Evolutionary conservation across 2,329 filamentous ascomycete species (phyloP).

Genomic region (Alternaria ventricosa): DNA sequence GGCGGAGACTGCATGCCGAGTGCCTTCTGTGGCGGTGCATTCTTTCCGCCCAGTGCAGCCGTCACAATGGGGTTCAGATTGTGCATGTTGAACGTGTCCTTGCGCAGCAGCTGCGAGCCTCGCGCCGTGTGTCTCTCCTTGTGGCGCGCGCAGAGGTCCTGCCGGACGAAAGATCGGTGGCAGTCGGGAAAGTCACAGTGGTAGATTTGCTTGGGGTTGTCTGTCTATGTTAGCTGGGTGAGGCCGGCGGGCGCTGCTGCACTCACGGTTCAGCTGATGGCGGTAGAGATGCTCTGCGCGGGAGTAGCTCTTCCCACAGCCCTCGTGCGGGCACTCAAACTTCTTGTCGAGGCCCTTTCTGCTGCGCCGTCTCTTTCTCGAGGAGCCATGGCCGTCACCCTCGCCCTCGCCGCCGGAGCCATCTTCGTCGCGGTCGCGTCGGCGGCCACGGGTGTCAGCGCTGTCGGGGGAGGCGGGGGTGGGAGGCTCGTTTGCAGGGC

Average conservation of each 20-base stretch:
- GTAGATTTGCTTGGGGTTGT: constrained; percentile 94
- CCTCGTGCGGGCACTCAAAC: constrained; percentile 75
- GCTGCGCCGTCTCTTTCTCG: constrained; percentile 69
- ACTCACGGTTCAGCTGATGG: constrained; percentile 89
- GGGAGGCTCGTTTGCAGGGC: constrained; percentile 36
- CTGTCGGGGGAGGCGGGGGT: constrained; percentile 44
- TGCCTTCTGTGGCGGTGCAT: constrained; percentile 26
- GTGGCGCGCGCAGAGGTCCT: constrained; percentile 82
- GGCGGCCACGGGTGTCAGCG: constrained; percentile 46
- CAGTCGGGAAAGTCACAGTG: constrained; percentile 92
- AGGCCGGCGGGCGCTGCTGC: background rate
- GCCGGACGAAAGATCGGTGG: constrained; percentile 86
- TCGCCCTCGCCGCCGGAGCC: constrained; percentile 37
- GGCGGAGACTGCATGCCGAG: constrained; percentile 41
- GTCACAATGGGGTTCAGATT: constrained; percentile 53
- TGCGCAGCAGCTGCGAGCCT: constrained; percentile 76
- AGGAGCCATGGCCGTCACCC: constrained; percentile 39
- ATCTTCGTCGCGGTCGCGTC: constrained; percentile 45
- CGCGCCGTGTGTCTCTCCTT: constrained; percentile 62
- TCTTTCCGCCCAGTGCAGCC: constrained; percentile 46
- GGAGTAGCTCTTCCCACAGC: constrained; percentile 95
- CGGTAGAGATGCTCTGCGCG: constrained; percentile 95
- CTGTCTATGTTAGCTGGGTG: constrained; percentile 51
- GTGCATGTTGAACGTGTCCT: constrained; percentile 69
- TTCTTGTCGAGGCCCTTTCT: constrained; percentile 80